These are phyloP conservation scores for Quercus glauca DNA, from an alignment of 306 rosid genomes.

Conservation along the genomic window DNA sequence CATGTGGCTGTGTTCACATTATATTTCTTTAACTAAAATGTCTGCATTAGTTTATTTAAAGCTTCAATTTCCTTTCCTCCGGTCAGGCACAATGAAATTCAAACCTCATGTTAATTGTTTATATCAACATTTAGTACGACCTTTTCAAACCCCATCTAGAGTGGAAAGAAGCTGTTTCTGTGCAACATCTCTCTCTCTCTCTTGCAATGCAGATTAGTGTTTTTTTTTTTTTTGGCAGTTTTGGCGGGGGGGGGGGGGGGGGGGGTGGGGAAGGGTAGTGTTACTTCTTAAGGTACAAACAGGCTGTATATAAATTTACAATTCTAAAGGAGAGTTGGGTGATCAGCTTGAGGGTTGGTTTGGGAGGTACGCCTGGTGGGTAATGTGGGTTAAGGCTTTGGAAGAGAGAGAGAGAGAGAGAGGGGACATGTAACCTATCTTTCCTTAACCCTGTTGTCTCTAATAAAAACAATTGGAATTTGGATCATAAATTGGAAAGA, in stretches of 20 bases:
- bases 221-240: too few species aligned
- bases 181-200: too few species aligned
- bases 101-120: not conserved
- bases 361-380: not conserved
- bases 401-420: not conserved
- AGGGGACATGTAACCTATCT: not conserved
- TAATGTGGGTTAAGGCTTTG: not conserved
- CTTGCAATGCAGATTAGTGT: too few species aligned
- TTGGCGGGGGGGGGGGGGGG: accelerated
- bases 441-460: not conserved
- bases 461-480: not conserved
- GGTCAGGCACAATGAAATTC: not conserved
- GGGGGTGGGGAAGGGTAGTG: not conserved
- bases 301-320: not conserved
- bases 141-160: not conserved
- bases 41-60: not conserved
- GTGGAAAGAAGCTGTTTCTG: not conserved
- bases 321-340: not conserved
- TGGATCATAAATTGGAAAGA: too few species aligned
- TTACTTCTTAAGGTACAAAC: not conserved
- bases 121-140: not conserved
- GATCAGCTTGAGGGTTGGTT: not conserved
- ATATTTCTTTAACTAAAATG: not conserved
- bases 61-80: not conserved
- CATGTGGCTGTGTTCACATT: not conserved